phyloP scores from a whole-genome alignment of 2,329 filamentous ascomycete species.

The Aspergillus neoniger region DNA sequence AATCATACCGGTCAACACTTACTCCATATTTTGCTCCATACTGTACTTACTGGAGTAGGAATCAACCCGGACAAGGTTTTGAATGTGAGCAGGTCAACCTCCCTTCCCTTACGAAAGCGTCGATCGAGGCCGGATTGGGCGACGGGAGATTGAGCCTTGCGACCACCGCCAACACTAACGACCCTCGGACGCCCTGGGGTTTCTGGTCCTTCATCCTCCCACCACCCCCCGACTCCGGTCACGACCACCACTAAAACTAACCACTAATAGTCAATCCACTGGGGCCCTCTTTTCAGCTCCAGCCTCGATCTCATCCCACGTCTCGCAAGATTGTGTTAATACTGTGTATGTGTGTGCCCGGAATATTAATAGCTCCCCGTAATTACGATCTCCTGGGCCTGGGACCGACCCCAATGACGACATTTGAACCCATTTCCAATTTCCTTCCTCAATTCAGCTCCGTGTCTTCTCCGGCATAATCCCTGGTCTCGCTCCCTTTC shows the following conservation, averaged over 20 bases:
- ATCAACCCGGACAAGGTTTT: conserved; percentile 13
- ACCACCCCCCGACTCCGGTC: neutral
- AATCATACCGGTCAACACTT: neutral
- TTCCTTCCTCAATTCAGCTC: neutral
- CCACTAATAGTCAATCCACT: neutral
- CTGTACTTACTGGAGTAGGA: conserved; percentile 2
- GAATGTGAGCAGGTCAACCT: conserved; percentile 15
- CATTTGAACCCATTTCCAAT: neutral
- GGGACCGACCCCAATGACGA: conserved; percentile 1
- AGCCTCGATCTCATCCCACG: conserved; percentile 17
- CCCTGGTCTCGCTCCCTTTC: neutral
- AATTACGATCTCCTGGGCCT: conserved; percentile 1
- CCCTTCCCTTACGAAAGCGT: conserved; percentile 17
- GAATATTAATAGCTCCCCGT: conserved; percentile 5
- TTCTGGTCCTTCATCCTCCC: conserved; percentile 2
- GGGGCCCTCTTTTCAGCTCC: conserved; percentile 22
- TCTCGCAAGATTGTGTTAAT: neutral
- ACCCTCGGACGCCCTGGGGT: conserved; percentile 11
- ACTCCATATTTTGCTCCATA: neutral
- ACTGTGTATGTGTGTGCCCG: neutral
- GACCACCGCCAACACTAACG: conserved; percentile 11
- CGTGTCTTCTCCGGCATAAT: neutral
- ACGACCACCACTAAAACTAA: neutral
- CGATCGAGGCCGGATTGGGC: conserved; percentile 28
- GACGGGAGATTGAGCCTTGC: conserved; percentile 25